Evolutionary conservation across 352 stramenopile species (phyloP), one percentile per base, ranked within the genome.

Genomic region (Plasmopara halstedii): DNA sequence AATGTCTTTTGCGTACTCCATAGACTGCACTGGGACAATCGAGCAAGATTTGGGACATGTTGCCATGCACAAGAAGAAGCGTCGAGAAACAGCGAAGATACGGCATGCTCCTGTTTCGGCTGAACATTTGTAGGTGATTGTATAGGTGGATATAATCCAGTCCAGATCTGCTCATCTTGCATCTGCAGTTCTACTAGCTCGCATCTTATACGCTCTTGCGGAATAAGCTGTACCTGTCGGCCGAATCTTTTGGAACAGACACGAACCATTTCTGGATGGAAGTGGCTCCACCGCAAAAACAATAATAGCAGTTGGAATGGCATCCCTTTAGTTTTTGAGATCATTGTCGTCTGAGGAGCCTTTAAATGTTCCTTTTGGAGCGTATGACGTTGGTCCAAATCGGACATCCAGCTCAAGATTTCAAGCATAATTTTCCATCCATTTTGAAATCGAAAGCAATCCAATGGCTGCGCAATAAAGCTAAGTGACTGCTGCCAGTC

Each of bases 1-100:
- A 88, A 92, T 15, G 82, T 66, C 48, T 88, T 88, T 38, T 92
- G 80, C 3, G 67, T 59, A 48, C 83, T 58, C 80, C 80, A 92
- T 29, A 92, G 37, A 31, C 48, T 42, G 33, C 73, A 89, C 36
- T 75, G 36, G 0, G 77, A 83, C 10, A 92, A 48, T n/a, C 65
- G 38, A 29, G 2, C 31, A 15, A 66, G 39, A 20, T 36, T 31
- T 27, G 41, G 20, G 6, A 31, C 26, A 31, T 31, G 23, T 5
- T 50, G 4, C 18, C 44, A 37, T 15, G 26, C 9, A 4, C n/a
- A 25, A 27, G 17, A 36, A 13, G 39, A 37, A 22, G 22, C 19
- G 2, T 50, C 14, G 14, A 45, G 13, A 31, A 42, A 39, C 2
- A 63, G 31, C 6, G 11, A 8, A 19, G 42, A 56, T 4, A 22